Percentiles rank a stretch among this genome's conserved stretches.
Evolutionary conservation across 2,329 filamentous ascomycete species (phyloP).

Genomic region (Colletotrichum sp.): DNA sequence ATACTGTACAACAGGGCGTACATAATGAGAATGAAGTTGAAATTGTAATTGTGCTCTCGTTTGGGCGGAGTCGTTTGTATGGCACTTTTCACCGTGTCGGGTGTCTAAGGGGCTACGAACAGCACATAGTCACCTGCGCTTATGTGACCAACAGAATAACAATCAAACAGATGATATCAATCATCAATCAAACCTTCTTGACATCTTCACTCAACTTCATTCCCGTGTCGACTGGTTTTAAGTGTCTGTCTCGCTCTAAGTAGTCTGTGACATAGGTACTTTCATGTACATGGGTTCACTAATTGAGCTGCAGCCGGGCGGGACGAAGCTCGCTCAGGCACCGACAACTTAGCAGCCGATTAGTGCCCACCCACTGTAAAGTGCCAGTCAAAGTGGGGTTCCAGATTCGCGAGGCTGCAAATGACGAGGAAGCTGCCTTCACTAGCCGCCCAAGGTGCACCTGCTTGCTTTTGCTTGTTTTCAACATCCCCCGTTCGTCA

Average conservation of each 20-base stretch:
- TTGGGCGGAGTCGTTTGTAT: not conserved
- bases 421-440: conserved; percentile 16
- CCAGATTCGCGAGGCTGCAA: conserved; percentile 2
- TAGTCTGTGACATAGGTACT: not conserved
- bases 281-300: not conserved
- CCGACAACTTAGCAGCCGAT: not conserved
- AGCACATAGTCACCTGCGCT: not conserved
- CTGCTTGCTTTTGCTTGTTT: not conserved
- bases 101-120: not conserved
- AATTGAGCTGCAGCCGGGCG: not conserved
- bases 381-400: not conserved
- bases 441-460: not conserved
- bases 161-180: rapidly evolving
- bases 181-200: not conserved
- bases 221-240: not conserved
- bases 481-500: not conserved
- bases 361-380: not conserved
- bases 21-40: not conserved
- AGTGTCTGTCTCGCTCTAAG: not conserved
- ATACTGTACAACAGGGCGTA: not conserved
- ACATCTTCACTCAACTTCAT: not conserved
- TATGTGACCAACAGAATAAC: not conserved
- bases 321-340: not conserved
- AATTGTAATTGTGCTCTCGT: not conserved
- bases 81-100: not conserved